Percentiles rank a stretch among this genome's conserved stretches.
phyloP scores from a whole-genome alignment of 768 basidiomycete genomes.

The Pilatotrama ljubarskyi region DNA sequence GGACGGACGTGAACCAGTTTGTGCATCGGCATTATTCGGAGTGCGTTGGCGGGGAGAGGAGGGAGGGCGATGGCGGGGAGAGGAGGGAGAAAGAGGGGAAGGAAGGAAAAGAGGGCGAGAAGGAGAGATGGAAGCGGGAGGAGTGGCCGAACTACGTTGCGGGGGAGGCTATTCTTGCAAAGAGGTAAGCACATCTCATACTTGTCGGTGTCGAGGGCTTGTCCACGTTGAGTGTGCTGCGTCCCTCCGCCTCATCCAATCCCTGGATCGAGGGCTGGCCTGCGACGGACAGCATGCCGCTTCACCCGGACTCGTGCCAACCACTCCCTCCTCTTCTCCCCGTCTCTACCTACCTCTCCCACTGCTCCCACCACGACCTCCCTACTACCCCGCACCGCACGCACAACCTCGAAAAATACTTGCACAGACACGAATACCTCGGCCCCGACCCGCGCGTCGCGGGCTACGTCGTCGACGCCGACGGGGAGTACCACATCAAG shows the following conservation, averaged over 20 bases:
- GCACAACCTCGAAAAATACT: neutral
- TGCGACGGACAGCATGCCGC: neutral
- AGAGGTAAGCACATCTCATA: slow-evolving; percentile 6
- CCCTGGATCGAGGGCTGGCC: neutral
- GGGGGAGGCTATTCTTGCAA: slow-evolving; percentile 6
- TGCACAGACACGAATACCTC: slow-evolving; percentile 44
- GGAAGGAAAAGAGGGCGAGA: slow-evolving; percentile 19
- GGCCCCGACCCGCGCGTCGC: slow-evolving; percentile 46
- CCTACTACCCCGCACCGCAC: no score
- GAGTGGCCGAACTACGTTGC: slow-evolving; percentile 16
- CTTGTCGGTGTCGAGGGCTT: neutral
- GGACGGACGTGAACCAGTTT: slow-evolving; percentile 41
- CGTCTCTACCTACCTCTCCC: neutral
- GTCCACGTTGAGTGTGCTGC: slow-evolving; percentile 4
- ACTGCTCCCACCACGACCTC: neutral
- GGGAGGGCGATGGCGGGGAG: slow-evolving; percentile 22
- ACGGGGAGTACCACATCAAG: slow-evolving; percentile 42
- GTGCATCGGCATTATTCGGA: slow-evolving; percentile 34
- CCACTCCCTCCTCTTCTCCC: neutral
- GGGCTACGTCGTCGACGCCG: slow-evolving; percentile 39
- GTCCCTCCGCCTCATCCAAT: neutral
- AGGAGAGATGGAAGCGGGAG: slow-evolving; percentile 5
- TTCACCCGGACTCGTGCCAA: neutral
- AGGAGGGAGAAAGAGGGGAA: slow-evolving; percentile 20
- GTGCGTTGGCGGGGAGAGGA: slow-evolving; percentile 16